Percentiles rank a stretch among this genome's conserved stretches.
phyloP scores from a whole-genome alignment of 345 rosid genomes.

The Citrus mangshanensis region DNA sequence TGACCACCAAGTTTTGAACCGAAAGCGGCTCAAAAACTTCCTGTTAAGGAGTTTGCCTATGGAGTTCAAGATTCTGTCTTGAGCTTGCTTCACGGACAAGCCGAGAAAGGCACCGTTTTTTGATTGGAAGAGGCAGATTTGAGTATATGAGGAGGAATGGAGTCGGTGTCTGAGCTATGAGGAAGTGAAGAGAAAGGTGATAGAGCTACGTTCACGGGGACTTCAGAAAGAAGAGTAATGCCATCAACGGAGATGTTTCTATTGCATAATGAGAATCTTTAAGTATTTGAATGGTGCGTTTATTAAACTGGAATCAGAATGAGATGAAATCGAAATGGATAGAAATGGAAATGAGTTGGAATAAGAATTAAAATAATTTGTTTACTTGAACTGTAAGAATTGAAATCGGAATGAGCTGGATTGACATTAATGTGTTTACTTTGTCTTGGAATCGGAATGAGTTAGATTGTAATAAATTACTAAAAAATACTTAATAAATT shows the following conservation, averaged over 20 bases:
- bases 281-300: background rate
- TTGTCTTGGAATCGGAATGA: too few relatives aligned
- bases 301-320: too few relatives aligned
- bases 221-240: constrained; percentile 24
- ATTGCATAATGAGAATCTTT: background rate
- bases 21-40: constrained; percentile 26
- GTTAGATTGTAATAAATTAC: too few relatives aligned
- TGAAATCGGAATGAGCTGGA: fast-evolving
- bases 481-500: too few relatives aligned
- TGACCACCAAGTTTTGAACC: constrained; percentile 43
- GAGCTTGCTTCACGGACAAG: constrained; percentile 17
- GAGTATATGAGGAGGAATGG: constrained; percentile 18
- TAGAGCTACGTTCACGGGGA: constrained; percentile 26
- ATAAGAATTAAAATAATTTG: too few relatives aligned
- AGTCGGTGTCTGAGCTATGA: constrained; percentile 9
- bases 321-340: fast-evolving
- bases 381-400: too few relatives aligned
- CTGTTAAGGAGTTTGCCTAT: constrained; percentile 23
- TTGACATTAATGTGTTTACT: too few relatives aligned
- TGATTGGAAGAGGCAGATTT: constrained; percentile 14
- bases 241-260: constrained; percentile 20
- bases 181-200: constrained; percentile 22
- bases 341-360: too few relatives aligned
- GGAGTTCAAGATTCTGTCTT: constrained; percentile 21
- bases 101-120: constrained; percentile 31